Evolutionary conservation across 768 basidiomycete genomes (phyloP), one percentile per base, ranked within the genome.

Genomic region (Pisolithus microcarpus): DNA sequence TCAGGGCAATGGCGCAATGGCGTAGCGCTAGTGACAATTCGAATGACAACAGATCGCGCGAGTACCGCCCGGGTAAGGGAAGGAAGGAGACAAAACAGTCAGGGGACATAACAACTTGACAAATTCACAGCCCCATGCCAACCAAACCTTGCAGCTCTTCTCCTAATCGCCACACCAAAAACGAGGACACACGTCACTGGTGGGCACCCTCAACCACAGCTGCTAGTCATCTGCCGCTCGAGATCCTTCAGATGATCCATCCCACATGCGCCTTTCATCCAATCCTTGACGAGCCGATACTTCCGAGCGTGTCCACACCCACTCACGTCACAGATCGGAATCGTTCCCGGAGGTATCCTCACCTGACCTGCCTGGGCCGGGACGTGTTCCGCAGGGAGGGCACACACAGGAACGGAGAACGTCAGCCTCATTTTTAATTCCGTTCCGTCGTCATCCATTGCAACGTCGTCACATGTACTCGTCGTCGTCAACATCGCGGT

Each of bases 211-310:
- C 18, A 26, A 2, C 13, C n/a, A 8, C 19, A 13, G 43, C 45
- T 46, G 28, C 15, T 18, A 18, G 9, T 46, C 56, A 51, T 46
- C 54, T 53, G 53, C n/a, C 38, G 52, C 54, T 84, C 79, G 39
- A 87, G 61, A 10, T 73, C 48, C 54, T 79, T 82, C 58, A 88
- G 68, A 67, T 87, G 85, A 1, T 60, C 64, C 62, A 87, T 78
- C 15, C 83, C 85, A 61, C 86, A 89, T 1, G 75, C 75, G 0
- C 75, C 85, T 48, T 66, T 70, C 18, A 74, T 70, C 75, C 77
- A 84, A 56, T 86, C 78, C 49, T 68, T 76, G 19, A 84, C 82
- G 5, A 85, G 70, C 31, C 82, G 74, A 58, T 89, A 89, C 58
- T 84, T 85, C 54, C 84, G 70, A 16, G 59, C 62, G 31, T 67